These are phyloP conservation scores for Hibiscus syriacus DNA, from an alignment of 345 rosid genomes.

Conservation along the genomic window DNA sequence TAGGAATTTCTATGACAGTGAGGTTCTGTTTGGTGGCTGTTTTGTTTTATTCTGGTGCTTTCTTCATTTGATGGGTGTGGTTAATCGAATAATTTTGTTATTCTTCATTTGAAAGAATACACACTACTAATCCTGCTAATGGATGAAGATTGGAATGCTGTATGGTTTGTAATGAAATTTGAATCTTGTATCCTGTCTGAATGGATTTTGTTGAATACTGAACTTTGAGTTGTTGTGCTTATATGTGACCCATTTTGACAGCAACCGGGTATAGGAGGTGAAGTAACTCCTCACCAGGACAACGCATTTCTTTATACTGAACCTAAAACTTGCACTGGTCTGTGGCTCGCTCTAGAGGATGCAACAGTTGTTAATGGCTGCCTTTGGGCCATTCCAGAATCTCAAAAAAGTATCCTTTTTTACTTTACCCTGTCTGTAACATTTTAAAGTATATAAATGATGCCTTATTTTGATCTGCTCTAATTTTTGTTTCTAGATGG, in stretches of 20 bases:
- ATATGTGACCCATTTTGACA: slow-evolving; percentile 18
- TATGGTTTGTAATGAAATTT: background rate
- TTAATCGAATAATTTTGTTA: background rate
- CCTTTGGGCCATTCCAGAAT: slow-evolving; percentile 97
- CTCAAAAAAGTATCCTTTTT: slow-evolving; percentile 60
- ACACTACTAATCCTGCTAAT: background rate
- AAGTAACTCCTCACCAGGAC: slow-evolving; percentile 94
- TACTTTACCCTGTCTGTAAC: background rate
- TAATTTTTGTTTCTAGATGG: slow-evolving; percentile 52
- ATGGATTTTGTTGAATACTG: background rate
- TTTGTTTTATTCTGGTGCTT: too few species aligned
- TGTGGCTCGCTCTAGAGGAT: slow-evolving; percentile 96
- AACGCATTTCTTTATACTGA: slow-evolving; percentile 84
- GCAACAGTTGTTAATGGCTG: slow-evolving; percentile 76
- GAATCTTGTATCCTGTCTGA: background rate
- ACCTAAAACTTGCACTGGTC: slow-evolving; percentile 83
- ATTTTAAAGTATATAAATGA: background rate
- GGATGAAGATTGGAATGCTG: background rate
- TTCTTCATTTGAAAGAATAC: background rate
- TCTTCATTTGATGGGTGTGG: too few species aligned
- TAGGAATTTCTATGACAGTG: background rate
- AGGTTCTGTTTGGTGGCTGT: background rate
- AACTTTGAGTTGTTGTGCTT: background rate
- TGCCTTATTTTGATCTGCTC: background rate
- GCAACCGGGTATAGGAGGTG: slow-evolving; percentile 99